Conservation (phyloP, 495 filamentous ascomycete species). For the Poronia punctata region DNA sequence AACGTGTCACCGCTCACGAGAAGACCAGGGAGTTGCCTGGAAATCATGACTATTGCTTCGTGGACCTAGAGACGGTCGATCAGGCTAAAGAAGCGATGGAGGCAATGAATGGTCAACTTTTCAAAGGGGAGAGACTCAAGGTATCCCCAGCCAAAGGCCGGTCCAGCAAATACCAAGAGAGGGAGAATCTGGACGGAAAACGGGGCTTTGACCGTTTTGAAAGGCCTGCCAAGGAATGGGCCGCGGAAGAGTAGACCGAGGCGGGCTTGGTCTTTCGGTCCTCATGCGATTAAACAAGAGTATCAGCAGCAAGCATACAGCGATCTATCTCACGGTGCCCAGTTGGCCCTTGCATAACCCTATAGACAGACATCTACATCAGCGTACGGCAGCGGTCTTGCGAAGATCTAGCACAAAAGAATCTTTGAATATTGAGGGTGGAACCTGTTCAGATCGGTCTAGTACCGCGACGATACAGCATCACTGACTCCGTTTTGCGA, state of each 20-base stretch:
- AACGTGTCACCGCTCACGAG: slow-evolving; percentile 53
- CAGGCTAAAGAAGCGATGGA: slow-evolving; percentile 44
- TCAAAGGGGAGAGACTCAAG: slow-evolving; percentile 14
- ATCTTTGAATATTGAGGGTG: too few relatives aligned
- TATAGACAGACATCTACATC: too few relatives aligned
- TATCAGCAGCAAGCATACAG: too few relatives aligned
- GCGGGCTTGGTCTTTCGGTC: too few relatives aligned
- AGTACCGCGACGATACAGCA: too few relatives aligned
- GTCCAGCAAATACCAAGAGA: slow-evolving; percentile 18
- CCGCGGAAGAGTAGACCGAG: neutral
- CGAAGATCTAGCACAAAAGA: too few relatives aligned
- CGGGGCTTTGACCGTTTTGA: slow-evolving; percentile 1
- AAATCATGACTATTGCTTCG: slow-evolving; percentile 62
- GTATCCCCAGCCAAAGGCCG: slow-evolving; percentile 16
- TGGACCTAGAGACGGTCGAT: slow-evolving; percentile 51
- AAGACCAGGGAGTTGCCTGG: slow-evolving; percentile 45
- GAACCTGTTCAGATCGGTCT: too few relatives aligned
- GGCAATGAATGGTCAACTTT: slow-evolving; percentile 21
- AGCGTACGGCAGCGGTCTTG: too few relatives aligned
- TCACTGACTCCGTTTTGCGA: too few relatives aligned
- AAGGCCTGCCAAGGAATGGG: neutral
- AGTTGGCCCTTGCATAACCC: too few relatives aligned
- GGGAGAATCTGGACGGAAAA: slow-evolving; percentile 10
- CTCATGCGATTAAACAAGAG: too few relatives aligned
- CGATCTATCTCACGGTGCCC: too few relatives aligned